Percentiles rank a stretch among this genome's conserved stretches.
Evolutionary conservation across 2,329 filamentous ascomycete genomes (phyloP).

Genomic region (Fusarium subtropicale): DNA sequence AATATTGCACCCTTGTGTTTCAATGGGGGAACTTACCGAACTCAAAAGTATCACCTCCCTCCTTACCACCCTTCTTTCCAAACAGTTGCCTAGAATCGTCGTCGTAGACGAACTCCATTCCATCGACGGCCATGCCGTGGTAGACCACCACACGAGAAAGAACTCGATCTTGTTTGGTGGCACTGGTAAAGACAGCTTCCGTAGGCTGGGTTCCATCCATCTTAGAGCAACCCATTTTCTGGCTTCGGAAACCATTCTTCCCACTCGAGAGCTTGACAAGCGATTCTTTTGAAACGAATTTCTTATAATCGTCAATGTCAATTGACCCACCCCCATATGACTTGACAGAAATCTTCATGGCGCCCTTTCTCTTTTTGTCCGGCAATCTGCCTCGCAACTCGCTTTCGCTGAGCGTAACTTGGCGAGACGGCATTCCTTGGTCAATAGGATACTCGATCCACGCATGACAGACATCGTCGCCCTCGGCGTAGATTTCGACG

Average conservation of each 20-base stretch:
- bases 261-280: conserved; percentile 77
- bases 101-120: conserved; percentile 93
- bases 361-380: conserved; percentile 76
- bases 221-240: conserved; percentile 77
- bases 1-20: background rate
- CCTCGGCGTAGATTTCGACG: conserved; percentile 83
- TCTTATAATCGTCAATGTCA: conserved; percentile 80
- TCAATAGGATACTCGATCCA: conserved; percentile 84
- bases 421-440: conserved; percentile 72
- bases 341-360: conserved; percentile 78
- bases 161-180: conserved; percentile 75
- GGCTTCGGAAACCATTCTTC: conserved; percentile 80
- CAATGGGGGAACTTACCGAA: conserved; percentile 68
- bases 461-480: conserved; percentile 81
- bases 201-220: conserved; percentile 77
- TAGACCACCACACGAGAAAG: conserved; percentile 81
- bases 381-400: conserved; percentile 79
- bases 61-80: conserved; percentile 80
- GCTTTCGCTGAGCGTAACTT: conserved; percentile 79
- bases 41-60: conserved; percentile 78
- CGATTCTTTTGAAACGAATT: conserved; percentile 77
- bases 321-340: conserved; percentile 80
- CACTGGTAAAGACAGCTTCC: conserved; percentile 80
- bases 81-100: conserved; percentile 87
- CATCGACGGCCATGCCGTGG: conserved; percentile 81